Percentiles rank a stretch among this genome's conserved stretches.
Conservation (phyloP, 768 basidiomycete species). For the Multifurca ochricompacta region DNA sequence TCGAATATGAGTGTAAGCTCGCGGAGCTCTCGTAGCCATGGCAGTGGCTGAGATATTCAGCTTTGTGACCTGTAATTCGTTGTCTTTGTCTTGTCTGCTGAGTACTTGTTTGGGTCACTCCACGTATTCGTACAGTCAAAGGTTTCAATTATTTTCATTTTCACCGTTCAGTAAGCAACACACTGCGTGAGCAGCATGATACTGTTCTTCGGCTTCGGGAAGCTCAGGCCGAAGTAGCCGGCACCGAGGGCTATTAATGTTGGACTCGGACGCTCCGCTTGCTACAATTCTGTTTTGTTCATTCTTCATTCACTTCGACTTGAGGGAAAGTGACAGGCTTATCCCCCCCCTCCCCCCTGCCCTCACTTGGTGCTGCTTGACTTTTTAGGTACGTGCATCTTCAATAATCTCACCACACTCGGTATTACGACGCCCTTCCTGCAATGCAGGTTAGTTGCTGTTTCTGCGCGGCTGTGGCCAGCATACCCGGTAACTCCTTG, state of each 20-base stretch:
- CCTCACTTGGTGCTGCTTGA: too few species aligned
- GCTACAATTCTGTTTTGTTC: too few species aligned
- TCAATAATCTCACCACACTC: not conserved
- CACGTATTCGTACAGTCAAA: not conserved
- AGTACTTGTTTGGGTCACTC: not conserved
- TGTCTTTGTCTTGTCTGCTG: not conserved
- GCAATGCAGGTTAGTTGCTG: not conserved
- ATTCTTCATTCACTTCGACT: too few species aligned
- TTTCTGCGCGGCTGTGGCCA: not conserved
- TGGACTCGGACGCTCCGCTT: not conserved
- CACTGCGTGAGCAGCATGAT: too few species aligned
- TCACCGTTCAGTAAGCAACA: too few species aligned
- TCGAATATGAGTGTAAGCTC: constrained; percentile 23
- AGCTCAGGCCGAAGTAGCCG: not conserved
- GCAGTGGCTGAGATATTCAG: constrained; percentile 15
- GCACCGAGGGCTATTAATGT: not conserved
- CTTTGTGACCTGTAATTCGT: not conserved
- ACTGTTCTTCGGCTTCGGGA: too few species aligned
- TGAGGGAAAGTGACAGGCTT: too few species aligned
- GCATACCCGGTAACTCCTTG: not conserved
- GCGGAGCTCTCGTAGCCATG: constrained; percentile 20
- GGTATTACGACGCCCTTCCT: not conserved
- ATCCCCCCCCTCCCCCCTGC: too few species aligned
- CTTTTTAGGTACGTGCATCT: not conserved
- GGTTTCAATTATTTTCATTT: too few species aligned